Base-by-base conservation (phyloP, 164 flowering plant genomes). In the Paratinospora sagittata region DNA sequence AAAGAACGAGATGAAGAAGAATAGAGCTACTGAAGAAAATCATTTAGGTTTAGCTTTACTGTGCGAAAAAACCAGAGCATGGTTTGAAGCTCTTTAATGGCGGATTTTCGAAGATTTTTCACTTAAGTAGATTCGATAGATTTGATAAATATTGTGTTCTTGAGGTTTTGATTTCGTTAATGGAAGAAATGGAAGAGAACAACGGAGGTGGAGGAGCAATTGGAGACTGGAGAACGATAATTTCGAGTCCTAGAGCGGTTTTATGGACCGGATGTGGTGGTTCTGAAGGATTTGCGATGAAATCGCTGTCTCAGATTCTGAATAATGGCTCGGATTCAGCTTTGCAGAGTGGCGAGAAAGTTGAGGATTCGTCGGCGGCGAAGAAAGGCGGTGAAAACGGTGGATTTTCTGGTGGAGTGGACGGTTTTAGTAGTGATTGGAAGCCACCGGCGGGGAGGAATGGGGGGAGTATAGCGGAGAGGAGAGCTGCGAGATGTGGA, bases 401-500 rank as follows among this genome's bases (percentile, higher is more conserved):
- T 19, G 63, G 61, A 33, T 33, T 24, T 60, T 21, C 14, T 17
- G 47, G 49, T 17, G 68, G 39, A 47, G 45, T 17, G n/a, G n/a
- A n/a, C 68, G 37, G 62, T 69, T 24, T 12, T 13, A 60, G 62
- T 49, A 43, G 68, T 10, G 66, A 63, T 70, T 74, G 67, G 74
- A 65, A 66, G 62, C 66, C 67, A 24, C 63, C 69, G 39, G 12
- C 6, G 16, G 68, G 58, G 36, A 39, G 70, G 27, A 70, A 47
- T 52, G 76, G 75, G 3, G 83, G 78, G 45, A 85, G 89, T 71
- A 81, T 89, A 67, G 90, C 88, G 7, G 91, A 89, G 84, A 84
- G 97, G 63, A 82, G 91, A 71, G 90, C 90, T 1, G 90, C 84
- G 12, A 86, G 83, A 45, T 83, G 75, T 58, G 91, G 91, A 11